Evolutionary conservation across 2,329 filamentous ascomycete genomes (phyloP).

Genomic region (Chrysosporium queenslandicum): DNA sequence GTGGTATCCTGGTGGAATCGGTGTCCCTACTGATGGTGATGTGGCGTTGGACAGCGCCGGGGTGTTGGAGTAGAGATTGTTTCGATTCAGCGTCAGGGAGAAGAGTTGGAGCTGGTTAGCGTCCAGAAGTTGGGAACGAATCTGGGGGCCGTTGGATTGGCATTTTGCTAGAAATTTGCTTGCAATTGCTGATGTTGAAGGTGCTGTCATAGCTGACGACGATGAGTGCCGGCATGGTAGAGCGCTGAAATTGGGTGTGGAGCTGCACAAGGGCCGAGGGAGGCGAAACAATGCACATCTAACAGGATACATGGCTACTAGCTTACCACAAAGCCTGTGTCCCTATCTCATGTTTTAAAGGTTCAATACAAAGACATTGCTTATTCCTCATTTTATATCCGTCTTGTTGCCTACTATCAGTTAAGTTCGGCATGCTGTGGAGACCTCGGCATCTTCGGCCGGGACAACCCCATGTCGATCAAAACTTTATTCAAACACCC

Average conservation of each 20-base stretch:
- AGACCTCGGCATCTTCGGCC: slow-evolving; percentile 4
- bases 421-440: background rate
- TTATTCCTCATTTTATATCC: background rate
- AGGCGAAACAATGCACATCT: background rate
- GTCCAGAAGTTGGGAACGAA: slow-evolving; percentile 47
- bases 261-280: background rate
- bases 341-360: too few relatives aligned
- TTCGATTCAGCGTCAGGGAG: slow-evolving; percentile 47
- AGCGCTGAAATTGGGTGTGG: background rate
- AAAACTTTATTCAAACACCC: too few relatives aligned
- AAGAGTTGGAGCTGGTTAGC: slow-evolving; percentile 55
- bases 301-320: background rate
- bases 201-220: background rate
- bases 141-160: slow-evolving; percentile 34
- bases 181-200: slow-evolving; percentile 28
- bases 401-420: background rate
- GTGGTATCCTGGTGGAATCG: slow-evolving; percentile 51
- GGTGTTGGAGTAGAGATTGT: slow-evolving; percentile 33
- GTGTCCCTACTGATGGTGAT: slow-evolving; percentile 38
- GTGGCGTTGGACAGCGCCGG: slow-evolving; percentile 29
- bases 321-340: background rate
- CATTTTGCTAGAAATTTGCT: slow-evolving; percentile 36
- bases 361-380: background rate
- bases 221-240: background rate
- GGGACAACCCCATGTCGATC: background rate